These are phyloP conservation scores for Colletotrichum truncatum DNA, from an alignment of 2,329 filamentous ascomycete genomes.

Conservation along the genomic window DNA sequence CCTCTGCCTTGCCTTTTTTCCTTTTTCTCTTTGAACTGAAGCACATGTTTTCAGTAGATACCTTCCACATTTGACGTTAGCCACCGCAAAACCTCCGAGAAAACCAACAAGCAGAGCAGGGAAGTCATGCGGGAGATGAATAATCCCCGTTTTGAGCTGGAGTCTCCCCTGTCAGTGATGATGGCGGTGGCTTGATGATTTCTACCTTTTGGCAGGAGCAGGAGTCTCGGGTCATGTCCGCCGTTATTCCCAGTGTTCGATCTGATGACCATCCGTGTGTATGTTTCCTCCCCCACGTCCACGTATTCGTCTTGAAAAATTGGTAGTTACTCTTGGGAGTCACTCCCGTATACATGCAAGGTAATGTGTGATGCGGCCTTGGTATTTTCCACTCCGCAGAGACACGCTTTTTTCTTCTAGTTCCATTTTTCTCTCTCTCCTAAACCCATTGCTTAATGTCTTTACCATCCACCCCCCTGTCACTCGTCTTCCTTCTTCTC, in stretches of 20 bases:
- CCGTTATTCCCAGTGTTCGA: no score
- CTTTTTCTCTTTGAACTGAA: neutral
- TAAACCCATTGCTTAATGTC: neutral
- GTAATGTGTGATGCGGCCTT: neutral
- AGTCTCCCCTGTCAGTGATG: neutral
- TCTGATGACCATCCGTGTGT: neutral
- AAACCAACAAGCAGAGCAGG: neutral
- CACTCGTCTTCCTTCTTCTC: neutral
- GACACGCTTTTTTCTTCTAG: no score
- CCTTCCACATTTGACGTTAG: neutral
- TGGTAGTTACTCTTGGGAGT: neutral
- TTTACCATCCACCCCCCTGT: neutral
- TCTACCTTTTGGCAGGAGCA: neutral
- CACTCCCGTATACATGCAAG: neutral
- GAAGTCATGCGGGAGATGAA: neutral
- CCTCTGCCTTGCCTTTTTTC: neutral
- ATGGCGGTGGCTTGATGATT: constrained; percentile 5
- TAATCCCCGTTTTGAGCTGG: neutral
- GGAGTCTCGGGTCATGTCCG: no score
- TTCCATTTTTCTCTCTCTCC: neutral
- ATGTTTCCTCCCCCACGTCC: no score
- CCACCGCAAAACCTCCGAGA: neutral
- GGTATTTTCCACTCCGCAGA: neutral
- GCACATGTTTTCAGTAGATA: constrained; percentile 6
- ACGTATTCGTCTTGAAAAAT: neutral